Evolutionary conservation across 1,284 basidiomycete species (phyloP).

Genomic region (Rhodotorula sp.): DNA sequence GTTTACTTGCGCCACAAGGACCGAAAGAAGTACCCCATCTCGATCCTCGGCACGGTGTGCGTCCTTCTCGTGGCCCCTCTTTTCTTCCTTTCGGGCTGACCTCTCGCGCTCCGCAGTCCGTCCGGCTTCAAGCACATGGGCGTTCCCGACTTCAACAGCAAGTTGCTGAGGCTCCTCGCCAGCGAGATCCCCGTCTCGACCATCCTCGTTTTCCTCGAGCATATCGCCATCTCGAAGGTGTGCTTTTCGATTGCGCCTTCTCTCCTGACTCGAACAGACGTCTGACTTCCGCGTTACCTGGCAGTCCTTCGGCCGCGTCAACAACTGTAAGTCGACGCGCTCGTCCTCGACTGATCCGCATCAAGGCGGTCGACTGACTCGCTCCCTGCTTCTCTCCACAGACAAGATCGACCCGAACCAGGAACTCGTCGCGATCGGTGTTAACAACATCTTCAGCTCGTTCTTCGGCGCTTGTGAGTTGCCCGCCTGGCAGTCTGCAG

Average conservation of each 20-base stretch:
- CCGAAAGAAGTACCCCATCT: constrained; percentile 73
- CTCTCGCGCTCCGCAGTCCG: constrained; percentile 50
- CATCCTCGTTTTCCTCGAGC: constrained; percentile 91
- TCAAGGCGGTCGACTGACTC: no score
- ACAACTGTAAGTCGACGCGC: constrained; percentile 58
- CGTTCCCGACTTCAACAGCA: constrained; percentile 61
- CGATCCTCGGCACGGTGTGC: constrained; percentile 66
- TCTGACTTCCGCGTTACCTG: no score
- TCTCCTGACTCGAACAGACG: no score
- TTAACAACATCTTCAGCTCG: constrained; percentile 58
- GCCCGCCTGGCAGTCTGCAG: neutral
- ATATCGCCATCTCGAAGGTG: constrained; percentile 76
- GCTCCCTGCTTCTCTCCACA: no score
- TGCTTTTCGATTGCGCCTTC: no score
- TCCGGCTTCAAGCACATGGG: constrained; percentile 62
- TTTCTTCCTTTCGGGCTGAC: no score
- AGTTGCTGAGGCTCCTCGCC: constrained; percentile 64
- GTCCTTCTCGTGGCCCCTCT: no score
- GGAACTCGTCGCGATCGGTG: constrained; percentile 94
- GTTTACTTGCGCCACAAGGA: constrained; percentile 65
- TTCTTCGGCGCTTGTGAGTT: constrained; percentile 57
- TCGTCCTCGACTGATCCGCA: no score
- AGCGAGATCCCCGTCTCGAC: constrained; percentile 84
- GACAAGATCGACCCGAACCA: constrained; percentile 97
- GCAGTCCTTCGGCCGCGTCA: constrained; percentile 83